Evolutionary conservation across 495 filamentous ascomycete genomes (phyloP).

Genomic region (Tuber magnatum): DNA sequence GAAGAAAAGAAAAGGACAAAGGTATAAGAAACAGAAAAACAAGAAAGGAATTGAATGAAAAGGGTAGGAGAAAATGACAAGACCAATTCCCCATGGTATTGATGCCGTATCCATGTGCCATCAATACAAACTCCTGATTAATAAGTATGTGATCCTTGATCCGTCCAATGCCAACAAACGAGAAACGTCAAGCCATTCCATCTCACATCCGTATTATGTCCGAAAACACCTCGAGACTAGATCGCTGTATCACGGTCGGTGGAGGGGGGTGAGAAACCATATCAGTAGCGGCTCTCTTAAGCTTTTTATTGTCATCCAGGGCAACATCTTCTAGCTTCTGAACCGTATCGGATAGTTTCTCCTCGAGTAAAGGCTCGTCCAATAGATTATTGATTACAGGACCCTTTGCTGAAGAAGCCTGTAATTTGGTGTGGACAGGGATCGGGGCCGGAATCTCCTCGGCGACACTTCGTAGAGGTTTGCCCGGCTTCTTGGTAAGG

Average conservation of each 20-base stretch:
- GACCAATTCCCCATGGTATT: not conserved
- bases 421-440: constrained; percentile 27
- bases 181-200: constrained; percentile 13
- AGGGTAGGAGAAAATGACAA: not conserved
- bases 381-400: constrained; percentile 28
- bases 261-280: constrained; percentile 31
- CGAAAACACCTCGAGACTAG: constrained; percentile 20
- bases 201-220: constrained; percentile 12
- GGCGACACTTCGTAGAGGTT: constrained; percentile 37
- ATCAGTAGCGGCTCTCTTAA: constrained; percentile 20
- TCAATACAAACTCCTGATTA: not conserved
- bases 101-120: not conserved
- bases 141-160: not conserved
- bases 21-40: constrained; percentile 19
- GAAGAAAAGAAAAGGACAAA: constrained; percentile 22
- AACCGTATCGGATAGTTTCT: constrained; percentile 32
- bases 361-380: constrained; percentile 33
- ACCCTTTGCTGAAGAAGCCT: constrained; percentile 16
- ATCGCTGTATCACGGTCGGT: constrained; percentile 15
- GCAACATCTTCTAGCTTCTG: constrained; percentile 34
- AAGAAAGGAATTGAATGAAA: constrained; percentile 5
- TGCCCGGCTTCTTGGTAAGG: constrained; percentile 36
- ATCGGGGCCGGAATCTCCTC: constrained; percentile 33
- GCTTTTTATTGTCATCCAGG: constrained; percentile 29
- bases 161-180: not conserved